Conservation (phyloP, 306 rosid species). For the Bauhinia variegata region DNA sequence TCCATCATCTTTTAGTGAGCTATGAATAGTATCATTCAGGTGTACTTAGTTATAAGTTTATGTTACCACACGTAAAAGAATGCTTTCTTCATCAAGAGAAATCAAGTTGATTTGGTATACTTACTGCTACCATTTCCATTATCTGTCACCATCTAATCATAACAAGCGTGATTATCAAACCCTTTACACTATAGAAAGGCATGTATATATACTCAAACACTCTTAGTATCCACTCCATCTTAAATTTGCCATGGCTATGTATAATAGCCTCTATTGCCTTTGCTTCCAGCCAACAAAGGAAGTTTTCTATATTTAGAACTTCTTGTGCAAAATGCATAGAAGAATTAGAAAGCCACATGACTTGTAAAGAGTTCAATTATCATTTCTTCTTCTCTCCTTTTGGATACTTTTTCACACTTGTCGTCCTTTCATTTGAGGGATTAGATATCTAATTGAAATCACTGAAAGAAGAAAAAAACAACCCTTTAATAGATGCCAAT, state of each 20-base stretch:
- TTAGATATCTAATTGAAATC: slow-evolving; percentile 29
- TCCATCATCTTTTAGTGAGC: neutral
- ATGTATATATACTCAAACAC: slow-evolving; percentile 26
- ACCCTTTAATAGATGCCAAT: slow-evolving; percentile 37
- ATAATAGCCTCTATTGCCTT: slow-evolving; percentile 29
- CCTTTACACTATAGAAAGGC: no score
- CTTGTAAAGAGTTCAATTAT: no score
- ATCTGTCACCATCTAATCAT: slow-evolving; percentile 25
- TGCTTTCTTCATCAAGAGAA: neutral
- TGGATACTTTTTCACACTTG: slow-evolving; percentile 32
- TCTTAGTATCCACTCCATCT: slow-evolving; percentile 37
- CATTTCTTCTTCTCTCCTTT: slow-evolving; percentile 30
- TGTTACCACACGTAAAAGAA: slow-evolving; percentile 1
- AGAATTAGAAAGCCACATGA: slow-evolving; percentile 7
- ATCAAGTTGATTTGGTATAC: slow-evolving; percentile 11
- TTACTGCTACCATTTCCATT: neutral
- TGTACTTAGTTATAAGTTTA: no score
- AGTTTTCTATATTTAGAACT: slow-evolving; percentile 27
- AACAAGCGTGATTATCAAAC: no score
- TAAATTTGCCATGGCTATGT: neutral
- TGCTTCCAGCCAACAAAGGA: slow-evolving; percentile 41
- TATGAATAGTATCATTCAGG: neutral
- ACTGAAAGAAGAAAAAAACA: neutral
- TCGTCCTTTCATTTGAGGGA: slow-evolving; percentile 42
- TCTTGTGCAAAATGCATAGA: neutral